A percentile compares a stretch with the other conserved stretches of the same genome.
Evolutionary conservation across 495 filamentous ascomycete genomes (phyloP).

Genomic region (Collariella sp.): DNA sequence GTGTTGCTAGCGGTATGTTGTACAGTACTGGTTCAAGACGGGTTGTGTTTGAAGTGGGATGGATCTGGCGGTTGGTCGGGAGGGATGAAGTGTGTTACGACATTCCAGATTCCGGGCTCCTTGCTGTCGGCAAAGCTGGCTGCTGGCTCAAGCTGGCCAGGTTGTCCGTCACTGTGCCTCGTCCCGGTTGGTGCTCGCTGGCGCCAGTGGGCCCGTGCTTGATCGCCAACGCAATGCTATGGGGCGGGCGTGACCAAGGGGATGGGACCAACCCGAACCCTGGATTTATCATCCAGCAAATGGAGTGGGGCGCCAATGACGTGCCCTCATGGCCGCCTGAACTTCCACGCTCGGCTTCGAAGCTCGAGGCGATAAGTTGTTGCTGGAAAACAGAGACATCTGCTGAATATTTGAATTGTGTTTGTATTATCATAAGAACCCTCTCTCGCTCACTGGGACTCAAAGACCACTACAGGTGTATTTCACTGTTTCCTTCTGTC

Average conservation of each 20-base stretch:
- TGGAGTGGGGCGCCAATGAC: neutral
- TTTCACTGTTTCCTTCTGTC: too few relatives aligned
- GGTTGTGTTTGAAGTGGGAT: neutral
- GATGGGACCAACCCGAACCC: neutral
- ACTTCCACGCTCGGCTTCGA: too few relatives aligned
- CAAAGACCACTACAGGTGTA: too few relatives aligned
- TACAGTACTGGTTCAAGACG: too few relatives aligned
- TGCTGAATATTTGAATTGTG: too few relatives aligned
- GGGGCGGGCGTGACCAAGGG: too few relatives aligned
- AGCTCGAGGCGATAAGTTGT: too few relatives aligned
- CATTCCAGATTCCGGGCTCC: conserved; percentile 22
- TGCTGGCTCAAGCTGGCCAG: neutral
- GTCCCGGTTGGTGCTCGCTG: conserved; percentile 11
- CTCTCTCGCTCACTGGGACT: too few relatives aligned
- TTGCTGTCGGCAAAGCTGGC: conserved; percentile 22
- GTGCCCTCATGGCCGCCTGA: neutral
- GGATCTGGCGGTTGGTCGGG: conserved; percentile 7
- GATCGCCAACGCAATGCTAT: neutral
- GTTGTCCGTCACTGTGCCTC: too few relatives aligned
- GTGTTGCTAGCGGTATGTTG: too few relatives aligned
- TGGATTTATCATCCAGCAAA: neutral
- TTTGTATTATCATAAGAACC: too few relatives aligned
- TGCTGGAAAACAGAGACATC: too few relatives aligned
- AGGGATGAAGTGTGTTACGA: conserved; percentile 18
- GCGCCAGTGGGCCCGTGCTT: conserved; percentile 26